Evolutionary conservation across 2,329 filamentous ascomycete species (phyloP), one percentile per base, ranked within the genome.

Genomic region (Apiospora phragmitis): DNA sequence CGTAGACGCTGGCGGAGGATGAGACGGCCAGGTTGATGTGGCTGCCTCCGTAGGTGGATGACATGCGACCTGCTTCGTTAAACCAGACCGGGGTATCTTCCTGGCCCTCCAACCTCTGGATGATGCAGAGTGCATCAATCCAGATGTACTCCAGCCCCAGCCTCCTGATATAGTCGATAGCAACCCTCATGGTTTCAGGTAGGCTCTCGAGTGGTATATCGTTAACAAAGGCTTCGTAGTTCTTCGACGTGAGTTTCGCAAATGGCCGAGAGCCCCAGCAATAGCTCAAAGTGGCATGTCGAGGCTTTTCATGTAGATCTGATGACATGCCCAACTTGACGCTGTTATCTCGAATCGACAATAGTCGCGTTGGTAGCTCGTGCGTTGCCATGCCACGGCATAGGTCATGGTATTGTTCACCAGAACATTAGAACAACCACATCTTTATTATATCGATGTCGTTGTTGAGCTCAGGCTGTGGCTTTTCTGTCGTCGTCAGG

Each of bases 71-170:
- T 0, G 65, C 65, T 29, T 67, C 65, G 2, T 2, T 41, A 5
- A 35, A 21, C 51, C n/a, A 65, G 32, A 66, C 68, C 5, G 1
- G 3, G 12, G 21, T 12, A 26, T 69, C 41, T 4, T 62, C n/a
- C 8, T 51, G 68, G 41, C 41, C 41, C 11, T 42, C 11, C 6
- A 42, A 14, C 1, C 21, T 3, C 21, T 47, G 43, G 1, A 65
- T 66, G 14, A 69, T 43, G 18, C 68, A 69, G 9, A 69, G 42
- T 6, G 65, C 38, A 5, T 67, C 65, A 3, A 67, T 67, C 65
- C 65, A 67, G 11, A 67, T 67, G 14, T 67, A 67, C 2, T n/a
- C 45, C 0, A 67, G 8, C 7, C 65, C 65, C 9, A 45, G 16
- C 14, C 6, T 12, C 14, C 65, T n/a, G 0, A 41, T 41, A 11